These are phyloP conservation scores for Brassica cretica DNA, from an alignment of 345 rosid genomes.

Conservation along the genomic window DNA sequence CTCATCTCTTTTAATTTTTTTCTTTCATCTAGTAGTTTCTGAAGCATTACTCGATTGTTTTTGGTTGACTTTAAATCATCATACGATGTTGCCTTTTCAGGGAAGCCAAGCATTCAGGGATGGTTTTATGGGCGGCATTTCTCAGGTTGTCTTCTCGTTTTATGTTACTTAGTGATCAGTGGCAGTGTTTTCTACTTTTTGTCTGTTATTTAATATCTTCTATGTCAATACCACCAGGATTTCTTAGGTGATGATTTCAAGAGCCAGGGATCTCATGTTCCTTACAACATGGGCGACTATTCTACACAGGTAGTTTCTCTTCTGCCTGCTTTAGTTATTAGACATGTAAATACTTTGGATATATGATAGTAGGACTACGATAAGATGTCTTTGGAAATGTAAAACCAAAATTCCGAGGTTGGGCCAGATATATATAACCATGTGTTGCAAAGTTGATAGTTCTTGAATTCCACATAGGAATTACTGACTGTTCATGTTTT, in stretches of 20 bases:
- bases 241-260: slow-evolving; percentile 95
- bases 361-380: slow-evolving; percentile 10
- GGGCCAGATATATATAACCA: slow-evolving; percentile 2
- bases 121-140: slow-evolving; percentile 95
- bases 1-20: slow-evolving; percentile 18
- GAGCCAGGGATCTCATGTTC: slow-evolving; percentile 97
- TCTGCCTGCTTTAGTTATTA: slow-evolving; percentile 2
- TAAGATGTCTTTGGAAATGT: not conserved
- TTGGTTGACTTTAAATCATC: slow-evolving; percentile 27
- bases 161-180: not conserved
- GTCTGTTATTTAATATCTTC: slow-evolving; percentile 13
- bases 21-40: not conserved
- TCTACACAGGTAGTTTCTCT: slow-evolving; percentile 71
- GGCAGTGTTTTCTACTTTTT: not conserved
- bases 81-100: slow-evolving; percentile 61
- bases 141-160: slow-evolving; percentile 62
- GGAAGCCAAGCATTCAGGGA: slow-evolving; percentile 94
- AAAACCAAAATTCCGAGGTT: not conserved
- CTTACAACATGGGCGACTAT: slow-evolving; percentile 83
- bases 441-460: not conserved
- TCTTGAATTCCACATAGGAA: not conserved
- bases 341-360: not conserved
- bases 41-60: slow-evolving; percentile 7
- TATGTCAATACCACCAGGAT: slow-evolving; percentile 52
- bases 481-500: not conserved